phyloP scores from a whole-genome alignment of 352 stramenopile species.

The Ophiocytium majus region DNA sequence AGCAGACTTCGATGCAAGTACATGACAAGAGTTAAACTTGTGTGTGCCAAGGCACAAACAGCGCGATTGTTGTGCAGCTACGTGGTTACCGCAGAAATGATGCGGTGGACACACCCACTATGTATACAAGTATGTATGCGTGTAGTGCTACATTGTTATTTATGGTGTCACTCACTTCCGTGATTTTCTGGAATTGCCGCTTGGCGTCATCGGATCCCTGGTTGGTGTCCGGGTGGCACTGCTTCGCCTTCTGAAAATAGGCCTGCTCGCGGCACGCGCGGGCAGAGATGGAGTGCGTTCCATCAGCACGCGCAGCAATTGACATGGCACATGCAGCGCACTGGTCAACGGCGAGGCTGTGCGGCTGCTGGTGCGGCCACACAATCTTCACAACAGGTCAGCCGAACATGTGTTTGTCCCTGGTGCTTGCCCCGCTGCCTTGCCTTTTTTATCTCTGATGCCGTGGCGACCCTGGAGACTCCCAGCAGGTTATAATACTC shows the following conservation, averaged over 20 bases:
- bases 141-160: neutral
- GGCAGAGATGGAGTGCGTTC: neutral
- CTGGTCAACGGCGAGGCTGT: no score
- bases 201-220: slow-evolving; percentile 68
- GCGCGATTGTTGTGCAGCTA: neutral
- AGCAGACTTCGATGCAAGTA: no score
- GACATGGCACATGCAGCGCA: neutral
- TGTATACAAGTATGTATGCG: neutral
- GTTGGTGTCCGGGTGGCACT: slow-evolving; percentile 59
- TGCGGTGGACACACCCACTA: neutral
- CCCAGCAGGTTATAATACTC: slow-evolving; percentile 14
- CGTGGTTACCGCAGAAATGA: neutral
- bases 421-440: no score
- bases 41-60: neutral
- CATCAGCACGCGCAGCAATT: neutral
- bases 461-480: neutral
- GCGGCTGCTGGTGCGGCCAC: neutral
- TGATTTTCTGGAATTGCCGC: slow-evolving; percentile 81
- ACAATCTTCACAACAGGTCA: neutral
- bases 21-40: neutral
- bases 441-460: slow-evolving; percentile 11
- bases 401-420: no score
- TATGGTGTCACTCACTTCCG: slow-evolving; percentile 65
- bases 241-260: slow-evolving; percentile 57
- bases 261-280: no score